A percentile compares a stretch with the other conserved stretches of the same genome.
Conservation (phyloP, 192 early-diverging fungal species). For the Gorgonomyces haynaldii region DNA sequence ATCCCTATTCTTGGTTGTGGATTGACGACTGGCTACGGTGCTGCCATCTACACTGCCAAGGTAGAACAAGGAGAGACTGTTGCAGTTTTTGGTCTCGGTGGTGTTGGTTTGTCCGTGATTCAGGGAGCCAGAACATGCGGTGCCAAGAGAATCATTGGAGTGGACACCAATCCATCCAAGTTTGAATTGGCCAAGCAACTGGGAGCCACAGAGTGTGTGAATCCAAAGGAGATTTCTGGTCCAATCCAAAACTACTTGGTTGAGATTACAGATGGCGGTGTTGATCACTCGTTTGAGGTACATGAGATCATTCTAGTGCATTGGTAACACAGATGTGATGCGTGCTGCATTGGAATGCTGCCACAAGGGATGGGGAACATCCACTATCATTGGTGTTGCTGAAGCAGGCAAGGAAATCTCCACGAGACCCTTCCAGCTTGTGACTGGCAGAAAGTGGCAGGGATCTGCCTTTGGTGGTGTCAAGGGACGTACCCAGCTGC, state of each 20-base stretch:
- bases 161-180: conserved; percentile 84
- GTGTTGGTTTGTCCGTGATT: conserved; percentile 81
- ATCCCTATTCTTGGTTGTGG: conserved; percentile 91
- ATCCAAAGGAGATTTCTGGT: conserved; percentile 66
- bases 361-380: conserved; percentile 77
- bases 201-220: conserved; percentile 81
- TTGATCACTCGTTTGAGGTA: conserved; percentile 97
- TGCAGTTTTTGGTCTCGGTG: conserved; percentile 92
- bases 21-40: conserved; percentile 93
- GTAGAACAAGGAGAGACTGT: conserved; percentile 53
- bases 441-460: conserved; percentile 90
- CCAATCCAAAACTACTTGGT: conserved; percentile 75
- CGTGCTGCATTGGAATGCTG: conserved; percentile 79
- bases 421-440: conserved; percentile 93
- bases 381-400: conserved; percentile 81
- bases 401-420: conserved; percentile 82
- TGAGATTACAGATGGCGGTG: conserved; percentile 86
- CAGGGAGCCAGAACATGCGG: conserved; percentile 45
- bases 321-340: conserved; percentile 87
- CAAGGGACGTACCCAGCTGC: conserved; percentile 86
- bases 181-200: conserved; percentile 67
- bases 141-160: conserved; percentile 67
- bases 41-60: conserved; percentile 86
- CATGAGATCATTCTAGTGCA: too few relatives aligned
- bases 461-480: conserved; percentile 95